Evolutionary conservation across 345 rosid genomes (phyloP).

Genomic region (Mangifera indica): DNA sequence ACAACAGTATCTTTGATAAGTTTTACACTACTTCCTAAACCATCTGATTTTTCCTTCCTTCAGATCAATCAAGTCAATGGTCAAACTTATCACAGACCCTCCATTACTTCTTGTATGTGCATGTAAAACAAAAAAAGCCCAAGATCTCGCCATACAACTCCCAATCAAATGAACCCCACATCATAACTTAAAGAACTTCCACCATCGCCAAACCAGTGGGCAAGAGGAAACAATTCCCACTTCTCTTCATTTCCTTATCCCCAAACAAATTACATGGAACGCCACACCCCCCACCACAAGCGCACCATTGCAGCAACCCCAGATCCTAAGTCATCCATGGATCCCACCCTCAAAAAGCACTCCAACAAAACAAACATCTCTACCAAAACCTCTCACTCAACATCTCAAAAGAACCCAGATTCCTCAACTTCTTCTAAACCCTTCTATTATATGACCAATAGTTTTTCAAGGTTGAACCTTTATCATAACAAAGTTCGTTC

Average conservation of each 20-base stretch:
- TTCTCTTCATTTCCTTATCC: slow-evolving; percentile 5
- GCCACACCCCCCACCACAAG: slow-evolving; percentile 32
- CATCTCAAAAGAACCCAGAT: slow-evolving; percentile 24
- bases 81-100: slow-evolving; percentile 28
- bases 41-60: slow-evolving; percentile 6
- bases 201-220: background rate
- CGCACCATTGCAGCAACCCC: slow-evolving; percentile 38
- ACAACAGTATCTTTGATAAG: background rate
- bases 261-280: slow-evolving; percentile 33
- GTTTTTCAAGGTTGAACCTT: slow-evolving; percentile 21
- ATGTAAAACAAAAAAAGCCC: slow-evolving; percentile 30
- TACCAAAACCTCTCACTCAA: slow-evolving; percentile 14
- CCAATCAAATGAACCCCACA: slow-evolving; percentile 25
- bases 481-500: slow-evolving; percentile 24
- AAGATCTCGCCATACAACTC: slow-evolving; percentile 28
- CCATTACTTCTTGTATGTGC: slow-evolving; percentile 30
- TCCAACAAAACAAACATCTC: slow-evolving; percentile 13
- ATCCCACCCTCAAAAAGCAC: slow-evolving; percentile 31
- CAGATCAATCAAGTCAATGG: slow-evolving; percentile 43
- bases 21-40: slow-evolving; percentile 4
- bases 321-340: slow-evolving; percentile 30
- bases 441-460: slow-evolving; percentile 21
- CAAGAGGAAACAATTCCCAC: background rate
- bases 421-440: slow-evolving; percentile 22
- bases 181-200: background rate